These are phyloP conservation scores for Fomitopsis palustris DNA, from an alignment of 1,284 basidiomycete genomes.

Conservation along the genomic window DNA sequence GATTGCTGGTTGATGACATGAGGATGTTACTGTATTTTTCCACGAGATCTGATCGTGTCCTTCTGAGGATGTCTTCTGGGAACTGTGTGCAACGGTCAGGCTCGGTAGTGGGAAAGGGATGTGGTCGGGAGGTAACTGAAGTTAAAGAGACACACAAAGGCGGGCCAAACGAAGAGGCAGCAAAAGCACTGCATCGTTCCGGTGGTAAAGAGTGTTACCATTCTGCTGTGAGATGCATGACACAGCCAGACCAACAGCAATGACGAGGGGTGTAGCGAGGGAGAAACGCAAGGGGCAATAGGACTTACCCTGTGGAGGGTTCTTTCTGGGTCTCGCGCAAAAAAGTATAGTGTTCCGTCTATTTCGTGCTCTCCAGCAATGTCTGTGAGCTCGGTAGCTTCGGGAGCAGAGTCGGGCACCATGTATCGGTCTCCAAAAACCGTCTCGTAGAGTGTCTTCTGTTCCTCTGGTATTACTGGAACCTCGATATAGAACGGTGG, in stretches of 20 bases:
- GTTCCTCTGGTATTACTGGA: conserved; percentile 11
- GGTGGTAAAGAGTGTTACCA: too few species aligned
- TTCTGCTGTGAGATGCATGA: too few species aligned
- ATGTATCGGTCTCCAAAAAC: conserved; percentile 16
- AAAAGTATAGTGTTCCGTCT: conserved; percentile 46
- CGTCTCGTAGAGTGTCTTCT: conserved; percentile 16
- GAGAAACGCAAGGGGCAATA: background rate
- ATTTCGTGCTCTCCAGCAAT: conserved; percentile 56
- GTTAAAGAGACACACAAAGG: too few species aligned
- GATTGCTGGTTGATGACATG: background rate
- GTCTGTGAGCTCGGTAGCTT: conserved; percentile 18
- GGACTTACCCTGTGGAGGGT: conserved; percentile 54
- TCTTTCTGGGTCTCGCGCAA: conserved; percentile 53
- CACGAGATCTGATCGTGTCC: conserved; percentile 43
- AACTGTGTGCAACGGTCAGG: conserved; percentile 17
- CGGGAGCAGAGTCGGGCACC: conserved; percentile 17
- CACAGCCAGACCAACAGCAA: too few species aligned
- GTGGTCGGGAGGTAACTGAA: too few species aligned
- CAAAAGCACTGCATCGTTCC: too few species aligned
- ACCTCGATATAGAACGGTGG: conserved; percentile 15
- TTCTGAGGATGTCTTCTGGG: conserved; percentile 28
- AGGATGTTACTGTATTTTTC: conserved; percentile 51
- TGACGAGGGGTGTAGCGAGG: background rate
- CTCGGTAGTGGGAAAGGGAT: background rate
- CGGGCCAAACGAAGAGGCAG: too few species aligned